Evolutionary conservation across 192 early-diverging fungal genomes (phyloP).

Genomic region (Entomortierella lignicola): DNA sequence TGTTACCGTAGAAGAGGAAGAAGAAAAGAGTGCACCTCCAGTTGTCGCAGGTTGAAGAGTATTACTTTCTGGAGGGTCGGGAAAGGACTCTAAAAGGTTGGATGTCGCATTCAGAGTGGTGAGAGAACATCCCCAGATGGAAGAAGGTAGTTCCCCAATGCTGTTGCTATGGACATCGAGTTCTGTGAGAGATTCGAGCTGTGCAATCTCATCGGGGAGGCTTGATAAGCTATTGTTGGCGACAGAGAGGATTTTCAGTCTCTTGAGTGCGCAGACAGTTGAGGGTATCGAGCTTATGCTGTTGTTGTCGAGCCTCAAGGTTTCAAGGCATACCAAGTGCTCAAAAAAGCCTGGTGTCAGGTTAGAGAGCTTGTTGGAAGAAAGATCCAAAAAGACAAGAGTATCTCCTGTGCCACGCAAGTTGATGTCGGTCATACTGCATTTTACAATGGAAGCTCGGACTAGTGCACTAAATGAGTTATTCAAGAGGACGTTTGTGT

Average conservation of each 20-base stretch:
- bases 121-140: slow-evolving; percentile 84
- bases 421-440: slow-evolving; percentile 77
- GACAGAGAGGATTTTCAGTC: slow-evolving; percentile 68
- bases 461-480: slow-evolving; percentile 67
- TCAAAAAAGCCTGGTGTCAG: slow-evolving; percentile 72
- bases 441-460: slow-evolving; percentile 73
- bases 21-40: slow-evolving; percentile 5
- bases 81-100: slow-evolving; percentile 85
- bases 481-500: slow-evolving; percentile 73
- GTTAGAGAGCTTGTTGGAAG: slow-evolving; percentile 79
- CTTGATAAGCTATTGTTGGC: slow-evolving; percentile 76
- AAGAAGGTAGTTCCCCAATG: slow-evolving; percentile 74
- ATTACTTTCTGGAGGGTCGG: slow-evolving; percentile 64
- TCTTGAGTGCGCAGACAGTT: slow-evolving; percentile 67
- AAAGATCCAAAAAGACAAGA: slow-evolving; percentile 67
- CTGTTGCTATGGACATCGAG: slow-evolving; percentile 86
- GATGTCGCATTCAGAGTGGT: slow-evolving; percentile 80
- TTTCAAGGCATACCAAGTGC: slow-evolving; percentile 66
- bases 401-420: slow-evolving; percentile 57
- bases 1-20: slow-evolving; percentile 6
- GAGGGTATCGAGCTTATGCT: slow-evolving; percentile 73
- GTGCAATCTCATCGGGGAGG: slow-evolving; percentile 77
- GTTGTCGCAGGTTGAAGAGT: not conserved
- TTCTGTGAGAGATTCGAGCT: slow-evolving; percentile 67
- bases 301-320: slow-evolving; percentile 75